Evolutionary conservation across 257 asterid genomes (phyloP).

Genomic region (Solanum piurae): DNA sequence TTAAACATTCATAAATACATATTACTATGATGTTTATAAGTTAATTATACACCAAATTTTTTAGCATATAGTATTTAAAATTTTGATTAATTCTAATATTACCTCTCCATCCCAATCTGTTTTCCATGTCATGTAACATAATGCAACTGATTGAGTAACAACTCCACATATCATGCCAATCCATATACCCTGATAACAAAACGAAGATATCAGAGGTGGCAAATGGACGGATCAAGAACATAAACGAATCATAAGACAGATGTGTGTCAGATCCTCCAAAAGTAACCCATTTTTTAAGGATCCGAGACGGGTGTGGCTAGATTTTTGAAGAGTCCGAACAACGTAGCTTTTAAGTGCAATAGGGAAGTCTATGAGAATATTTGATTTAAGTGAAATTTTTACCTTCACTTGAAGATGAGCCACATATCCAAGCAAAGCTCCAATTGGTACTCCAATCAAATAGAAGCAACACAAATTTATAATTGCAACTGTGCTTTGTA

Average conservation of each 20-base stretch:
- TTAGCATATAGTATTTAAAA: neutral
- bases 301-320: neutral
- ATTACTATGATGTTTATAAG: neutral
- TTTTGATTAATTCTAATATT: neutral
- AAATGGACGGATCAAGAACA: neutral
- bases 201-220: neutral
- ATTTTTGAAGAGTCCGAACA: neutral
- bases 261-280: neutral
- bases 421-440: conserved; percentile 14
- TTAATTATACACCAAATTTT: neutral
- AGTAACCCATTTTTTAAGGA: neutral
- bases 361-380: neutral
- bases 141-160: conserved; percentile 45
- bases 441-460: conserved; percentile 14
- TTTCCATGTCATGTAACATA: conserved; percentile 61
- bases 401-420: conserved; percentile 18
- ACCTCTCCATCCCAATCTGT: conserved; percentile 72
- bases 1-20: neutral
- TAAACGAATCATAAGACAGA: neutral
- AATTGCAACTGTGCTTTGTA: conserved; percentile 57
- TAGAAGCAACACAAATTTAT: conserved; percentile 45
- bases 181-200: conserved; percentile 69
- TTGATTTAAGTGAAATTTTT: neutral
- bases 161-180: conserved; percentile 71
- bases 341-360: neutral